Conservation (phyloP, 2,329 filamentous ascomycete species). For the Ilyonectria mors-panacis region DNA sequence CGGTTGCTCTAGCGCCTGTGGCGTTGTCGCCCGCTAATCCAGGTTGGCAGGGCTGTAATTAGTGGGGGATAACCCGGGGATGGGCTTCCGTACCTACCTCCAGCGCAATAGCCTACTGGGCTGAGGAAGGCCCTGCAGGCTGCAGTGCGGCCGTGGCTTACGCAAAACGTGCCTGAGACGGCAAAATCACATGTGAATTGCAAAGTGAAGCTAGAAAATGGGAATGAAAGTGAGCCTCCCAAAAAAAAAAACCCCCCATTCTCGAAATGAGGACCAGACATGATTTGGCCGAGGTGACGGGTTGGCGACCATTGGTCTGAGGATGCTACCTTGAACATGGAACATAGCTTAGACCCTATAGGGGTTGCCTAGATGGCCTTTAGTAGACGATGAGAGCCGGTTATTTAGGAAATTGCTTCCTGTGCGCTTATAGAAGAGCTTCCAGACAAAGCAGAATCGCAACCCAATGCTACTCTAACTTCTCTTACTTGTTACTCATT, state of each 20-base stretch:
- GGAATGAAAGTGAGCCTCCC: background rate
- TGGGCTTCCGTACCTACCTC: background rate
- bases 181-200: background rate
- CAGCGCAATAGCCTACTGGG: background rate
- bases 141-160: background rate
- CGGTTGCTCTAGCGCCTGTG: constrained; percentile 44
- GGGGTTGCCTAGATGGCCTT: no score
- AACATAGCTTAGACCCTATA: no score
- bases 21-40: constrained; percentile 38
- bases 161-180: background rate
- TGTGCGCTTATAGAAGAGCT: no score
- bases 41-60: constrained; percentile 13
- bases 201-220: background rate
- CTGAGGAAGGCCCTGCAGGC: background rate
- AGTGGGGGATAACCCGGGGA: background rate
- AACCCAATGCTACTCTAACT: no score
- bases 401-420: no score
- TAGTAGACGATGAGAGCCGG: no score
- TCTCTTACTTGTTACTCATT: no score
- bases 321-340: no score
- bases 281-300: no score
- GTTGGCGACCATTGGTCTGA: no score
- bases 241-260: background rate
- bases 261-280: no score
- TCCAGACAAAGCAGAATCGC: no score